Conservation (phyloP, 208 protist genomes). For the Crithidia thermophila region DNA sequence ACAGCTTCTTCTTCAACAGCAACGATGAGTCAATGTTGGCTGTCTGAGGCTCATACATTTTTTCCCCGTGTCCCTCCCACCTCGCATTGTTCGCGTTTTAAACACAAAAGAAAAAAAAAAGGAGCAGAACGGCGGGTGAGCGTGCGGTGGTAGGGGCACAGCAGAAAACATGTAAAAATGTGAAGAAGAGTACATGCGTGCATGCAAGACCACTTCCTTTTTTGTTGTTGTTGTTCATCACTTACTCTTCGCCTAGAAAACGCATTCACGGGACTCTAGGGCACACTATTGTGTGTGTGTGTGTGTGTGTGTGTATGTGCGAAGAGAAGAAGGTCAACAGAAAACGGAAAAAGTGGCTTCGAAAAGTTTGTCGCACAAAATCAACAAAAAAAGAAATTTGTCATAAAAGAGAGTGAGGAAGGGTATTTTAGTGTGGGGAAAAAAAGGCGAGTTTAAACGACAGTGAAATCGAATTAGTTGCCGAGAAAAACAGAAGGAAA, state of each 20-base stretch:
- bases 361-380: slow-evolving; percentile 27
- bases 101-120: not conserved
- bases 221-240: too few relatives aligned
- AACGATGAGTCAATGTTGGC: not conserved
- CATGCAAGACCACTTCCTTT: not conserved
- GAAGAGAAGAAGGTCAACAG: not conserved
- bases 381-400: not conserved
- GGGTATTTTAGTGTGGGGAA: not conserved
- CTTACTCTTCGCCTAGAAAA: too few relatives aligned
- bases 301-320: too few relatives aligned
- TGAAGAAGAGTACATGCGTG: not conserved
- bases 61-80: not conserved
- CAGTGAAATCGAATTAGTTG: too few relatives aligned
- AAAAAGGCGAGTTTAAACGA: too few relatives aligned
- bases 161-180: not conserved
- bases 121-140: not conserved
- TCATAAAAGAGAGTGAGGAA: not conserved
- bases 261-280: too few relatives aligned
- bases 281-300: too few relatives aligned
- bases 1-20: not conserved
- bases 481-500: not conserved
- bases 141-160: too few relatives aligned
- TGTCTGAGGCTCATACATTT: not conserved
- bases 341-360: not conserved
- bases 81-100: not conserved